These are phyloP conservation scores for Solanum paucissectum DNA, from an alignment of 257 asterid species.

Conservation along the genomic window DNA sequence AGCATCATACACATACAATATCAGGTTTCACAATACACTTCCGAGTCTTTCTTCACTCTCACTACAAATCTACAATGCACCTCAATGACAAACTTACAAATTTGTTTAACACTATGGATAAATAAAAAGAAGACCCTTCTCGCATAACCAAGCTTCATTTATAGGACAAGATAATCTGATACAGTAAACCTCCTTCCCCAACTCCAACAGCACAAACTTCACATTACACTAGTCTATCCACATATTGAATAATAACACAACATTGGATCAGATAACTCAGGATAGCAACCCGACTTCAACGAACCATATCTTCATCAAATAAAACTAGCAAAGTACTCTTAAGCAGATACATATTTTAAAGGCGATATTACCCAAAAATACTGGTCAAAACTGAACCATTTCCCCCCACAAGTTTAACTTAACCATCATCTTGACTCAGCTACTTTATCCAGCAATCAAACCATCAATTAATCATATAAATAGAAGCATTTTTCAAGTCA, in stretches of 20 bases:
- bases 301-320: not conserved
- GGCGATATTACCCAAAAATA: rapidly evolving
- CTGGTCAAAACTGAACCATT: not conserved
- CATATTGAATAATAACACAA: not conserved
- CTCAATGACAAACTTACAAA: not conserved
- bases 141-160: not conserved
- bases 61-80: not conserved
- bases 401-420: not conserved
- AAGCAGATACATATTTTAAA: not conserved
- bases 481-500: not conserved
- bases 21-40: not conserved
- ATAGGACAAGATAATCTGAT: not conserved
- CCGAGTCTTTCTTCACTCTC: not conserved
- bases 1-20: not conserved
- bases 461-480: not conserved
- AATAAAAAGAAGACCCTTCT: not conserved
- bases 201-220: not conserved
- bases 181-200: not conserved
- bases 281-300: not conserved
- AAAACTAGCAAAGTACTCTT: not conserved
- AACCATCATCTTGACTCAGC: not conserved
- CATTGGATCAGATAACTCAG: not conserved
- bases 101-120: not conserved
- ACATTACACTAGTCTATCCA: not conserved
- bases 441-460: not conserved